Evolutionary conservation across 768 basidiomycete genomes (phyloP).

Genomic region (Russula virescens): DNA sequence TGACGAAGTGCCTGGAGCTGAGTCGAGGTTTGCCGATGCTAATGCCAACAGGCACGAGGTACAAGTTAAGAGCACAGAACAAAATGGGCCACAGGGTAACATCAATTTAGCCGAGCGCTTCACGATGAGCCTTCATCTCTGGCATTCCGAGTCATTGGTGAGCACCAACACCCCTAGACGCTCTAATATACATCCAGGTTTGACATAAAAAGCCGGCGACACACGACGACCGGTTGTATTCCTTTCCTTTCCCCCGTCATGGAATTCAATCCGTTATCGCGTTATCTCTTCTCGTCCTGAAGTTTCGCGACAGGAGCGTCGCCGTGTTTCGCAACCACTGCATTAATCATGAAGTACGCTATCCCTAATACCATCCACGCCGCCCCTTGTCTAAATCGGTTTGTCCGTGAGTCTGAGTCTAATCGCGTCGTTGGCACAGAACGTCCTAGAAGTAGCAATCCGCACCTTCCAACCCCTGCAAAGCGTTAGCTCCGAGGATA

Average conservation of each 20-base stretch:
- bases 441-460: background rate
- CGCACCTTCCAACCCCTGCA: background rate
- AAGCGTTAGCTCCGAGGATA: background rate
- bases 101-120: too few species aligned
- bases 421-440: background rate
- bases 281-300: conserved; percentile 3
- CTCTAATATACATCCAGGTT: too few species aligned
- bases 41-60: too few species aligned
- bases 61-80: too few species aligned
- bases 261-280: conserved; percentile 1
- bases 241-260: background rate
- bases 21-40: too few species aligned
- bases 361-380: background rate
- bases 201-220: background rate
- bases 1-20: too few species aligned
- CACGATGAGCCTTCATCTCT: too few species aligned
- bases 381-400: too few species aligned
- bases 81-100: too few species aligned
- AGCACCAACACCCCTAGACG: too few species aligned
- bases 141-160: too few species aligned
- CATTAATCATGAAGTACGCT: background rate
- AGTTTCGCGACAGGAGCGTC: conserved; percentile 3
- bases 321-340: background rate
- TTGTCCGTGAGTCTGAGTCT: background rate
- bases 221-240: too few species aligned